phyloP scores from a whole-genome alignment of 257 asterid genomes.

The Lantana camara region DNA sequence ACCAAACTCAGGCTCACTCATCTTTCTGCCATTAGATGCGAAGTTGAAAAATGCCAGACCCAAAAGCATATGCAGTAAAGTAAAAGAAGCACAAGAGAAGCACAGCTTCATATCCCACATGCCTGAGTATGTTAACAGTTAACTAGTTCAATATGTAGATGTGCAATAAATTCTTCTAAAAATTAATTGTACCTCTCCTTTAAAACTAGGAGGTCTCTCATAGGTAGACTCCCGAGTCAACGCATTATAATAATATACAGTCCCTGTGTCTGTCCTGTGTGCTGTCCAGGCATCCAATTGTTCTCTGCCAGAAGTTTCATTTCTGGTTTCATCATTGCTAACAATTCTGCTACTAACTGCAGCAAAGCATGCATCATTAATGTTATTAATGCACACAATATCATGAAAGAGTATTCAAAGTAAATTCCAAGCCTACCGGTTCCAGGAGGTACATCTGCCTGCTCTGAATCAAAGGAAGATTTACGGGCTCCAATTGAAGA shows the following conservation, averaged over 20 bases:
- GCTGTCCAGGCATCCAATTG: constrained; percentile 82
- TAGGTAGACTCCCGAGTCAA: constrained; percentile 92
- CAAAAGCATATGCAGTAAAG: too few species aligned
- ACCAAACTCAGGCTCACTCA: not conserved
- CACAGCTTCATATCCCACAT: too few species aligned
- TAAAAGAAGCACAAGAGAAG: too few species aligned
- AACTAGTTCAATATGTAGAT: too few species aligned
- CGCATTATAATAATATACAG: constrained; percentile 83
- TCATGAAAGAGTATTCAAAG: constrained; percentile 20
- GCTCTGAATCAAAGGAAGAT: constrained; percentile 43
- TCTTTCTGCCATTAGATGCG: too few species aligned
- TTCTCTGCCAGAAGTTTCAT: constrained; percentile 50
- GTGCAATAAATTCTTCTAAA: too few species aligned
- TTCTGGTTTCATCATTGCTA: constrained; percentile 41
- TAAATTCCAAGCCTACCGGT: constrained; percentile 48
- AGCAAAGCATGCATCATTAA: constrained; percentile 27
- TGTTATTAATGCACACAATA: constrained; percentile 8
- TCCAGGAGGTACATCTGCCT: constrained; percentile 71
- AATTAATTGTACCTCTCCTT: constrained; percentile 69
- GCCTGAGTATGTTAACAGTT: too few species aligned
- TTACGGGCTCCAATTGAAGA: constrained; percentile 49
- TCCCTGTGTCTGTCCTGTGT: constrained; percentile 87
- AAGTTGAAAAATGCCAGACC: too few species aligned
- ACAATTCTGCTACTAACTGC: constrained; percentile 48
- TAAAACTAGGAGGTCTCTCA: constrained; percentile 78